These are phyloP conservation scores for Coprinellus aureogranulatus DNA, from an alignment of 768 basidiomycete genomes.

Conservation along the genomic window DNA sequence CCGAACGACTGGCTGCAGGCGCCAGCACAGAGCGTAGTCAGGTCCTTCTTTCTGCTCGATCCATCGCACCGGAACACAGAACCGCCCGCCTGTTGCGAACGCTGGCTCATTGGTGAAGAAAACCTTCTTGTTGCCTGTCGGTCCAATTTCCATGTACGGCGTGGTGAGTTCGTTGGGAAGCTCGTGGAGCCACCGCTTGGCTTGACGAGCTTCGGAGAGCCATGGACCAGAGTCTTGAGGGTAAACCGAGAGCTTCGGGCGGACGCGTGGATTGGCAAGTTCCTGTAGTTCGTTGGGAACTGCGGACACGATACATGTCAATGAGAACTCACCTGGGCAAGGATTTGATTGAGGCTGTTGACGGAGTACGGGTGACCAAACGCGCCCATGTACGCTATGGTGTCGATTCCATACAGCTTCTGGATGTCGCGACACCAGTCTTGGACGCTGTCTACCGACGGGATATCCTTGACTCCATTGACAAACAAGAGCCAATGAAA, in stretches of 20 bases:
- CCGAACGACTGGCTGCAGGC: not conserved
- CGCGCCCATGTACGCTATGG: slow-evolving; percentile 25
- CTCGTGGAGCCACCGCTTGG: not conserved
- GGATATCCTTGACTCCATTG: slow-evolving; percentile 20
- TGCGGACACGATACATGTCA: not conserved
- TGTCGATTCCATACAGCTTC: slow-evolving; percentile 25
- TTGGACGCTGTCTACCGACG: slow-evolving; percentile 16
- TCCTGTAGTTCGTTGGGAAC: not conserved
- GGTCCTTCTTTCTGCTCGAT: not conserved
- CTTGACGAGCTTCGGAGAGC: not conserved
- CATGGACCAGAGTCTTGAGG: not conserved
- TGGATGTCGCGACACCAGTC: slow-evolving; percentile 8
- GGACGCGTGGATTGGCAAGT: not conserved
- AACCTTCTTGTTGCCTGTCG: not conserved
- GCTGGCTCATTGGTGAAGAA: not conserved
- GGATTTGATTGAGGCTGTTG: slow-evolving; percentile 27
- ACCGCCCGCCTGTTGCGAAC: not conserved
- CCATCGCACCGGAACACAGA: not conserved
- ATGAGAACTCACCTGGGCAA: slow-evolving; percentile 25
- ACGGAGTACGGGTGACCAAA: slow-evolving; percentile 31
- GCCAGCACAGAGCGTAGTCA: not conserved
- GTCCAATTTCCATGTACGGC: not conserved
- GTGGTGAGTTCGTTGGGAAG: not conserved
- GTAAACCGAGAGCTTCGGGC: not conserved
- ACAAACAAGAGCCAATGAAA: slow-evolving; percentile 25